phyloP scores from a whole-genome alignment of 2,329 filamentous ascomycete genomes.

The Metarhizium anisopliae region DNA sequence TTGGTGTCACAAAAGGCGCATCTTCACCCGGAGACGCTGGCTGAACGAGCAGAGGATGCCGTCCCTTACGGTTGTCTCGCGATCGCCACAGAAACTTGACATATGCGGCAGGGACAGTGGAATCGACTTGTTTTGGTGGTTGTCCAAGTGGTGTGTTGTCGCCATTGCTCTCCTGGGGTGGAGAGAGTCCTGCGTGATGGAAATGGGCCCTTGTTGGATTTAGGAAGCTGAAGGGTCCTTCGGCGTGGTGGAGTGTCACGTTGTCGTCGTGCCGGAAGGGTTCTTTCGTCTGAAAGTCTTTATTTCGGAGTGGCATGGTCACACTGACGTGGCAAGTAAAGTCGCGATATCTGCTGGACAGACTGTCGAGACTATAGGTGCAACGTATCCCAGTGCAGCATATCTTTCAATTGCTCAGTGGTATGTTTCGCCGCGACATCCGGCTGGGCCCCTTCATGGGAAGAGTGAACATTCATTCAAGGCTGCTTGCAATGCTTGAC shows the following conservation, averaged over 20 bases:
- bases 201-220: constrained; percentile 9
- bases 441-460: neutral
- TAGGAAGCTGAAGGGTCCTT: constrained; percentile 7
- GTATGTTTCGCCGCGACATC: neutral
- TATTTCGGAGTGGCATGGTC: constrained; percentile 1
- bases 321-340: neutral
- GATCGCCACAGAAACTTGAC: constrained; percentile 29
- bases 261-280: constrained; percentile 4
- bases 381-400: neutral
- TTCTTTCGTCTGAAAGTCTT: constrained; percentile 4
- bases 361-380: neutral
- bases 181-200: neutral
- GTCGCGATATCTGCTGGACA: neutral
- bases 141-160: neutral
- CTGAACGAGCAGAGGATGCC: constrained; percentile 23
- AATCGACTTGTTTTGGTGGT: neutral
- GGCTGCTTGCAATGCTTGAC: neutral
- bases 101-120: constrained; percentile 13
- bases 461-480: neutral
- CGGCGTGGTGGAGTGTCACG: constrained; percentile 5
- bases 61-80: constrained; percentile 34
- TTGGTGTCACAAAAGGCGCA: constrained; percentile 5
- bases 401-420: neutral
- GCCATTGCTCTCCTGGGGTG: neutral
- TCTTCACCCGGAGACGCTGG: constrained; percentile 13